Percentiles rank a stretch among this genome's conserved stretches.
Conservation (phyloP, 352 stramenopile species). For the Elongisporangium senticosum region DNA sequence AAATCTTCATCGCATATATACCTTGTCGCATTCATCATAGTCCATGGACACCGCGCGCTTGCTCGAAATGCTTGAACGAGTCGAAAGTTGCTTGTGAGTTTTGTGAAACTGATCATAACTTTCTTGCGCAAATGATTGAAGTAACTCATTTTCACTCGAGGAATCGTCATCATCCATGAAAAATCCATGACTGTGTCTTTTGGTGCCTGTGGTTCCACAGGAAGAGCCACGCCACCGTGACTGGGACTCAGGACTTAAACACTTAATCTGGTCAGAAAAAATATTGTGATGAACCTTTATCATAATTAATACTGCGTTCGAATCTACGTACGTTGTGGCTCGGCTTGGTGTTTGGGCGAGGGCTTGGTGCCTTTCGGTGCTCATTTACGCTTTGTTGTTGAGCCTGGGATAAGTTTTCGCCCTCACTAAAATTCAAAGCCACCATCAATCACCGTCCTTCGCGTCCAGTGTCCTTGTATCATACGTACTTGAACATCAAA, state of each 20-base stretch:
- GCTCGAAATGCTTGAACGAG: not conserved
- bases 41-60: not conserved
- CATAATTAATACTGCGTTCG: constrained; percentile 1
- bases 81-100: not conserved
- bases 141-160: not conserved
- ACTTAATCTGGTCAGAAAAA: constrained; percentile 8
- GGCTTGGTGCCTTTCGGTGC: not conserved
- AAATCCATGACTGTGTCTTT: not conserved
- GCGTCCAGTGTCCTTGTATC: not conserved
- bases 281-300: constrained; percentile 1
- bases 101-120: not conserved
- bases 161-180: not conserved
- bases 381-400: constrained; percentile 2
- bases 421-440: constrained; percentile 13
- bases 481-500: constrained; percentile 40
- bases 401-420: constrained; percentile 21
- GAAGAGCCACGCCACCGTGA: not conserved
- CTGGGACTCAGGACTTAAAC: not conserved
- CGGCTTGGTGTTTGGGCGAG: not conserved
- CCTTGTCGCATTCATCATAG: not conserved
- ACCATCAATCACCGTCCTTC: not conserved
- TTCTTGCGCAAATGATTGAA: not conserved
- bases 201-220: not conserved
- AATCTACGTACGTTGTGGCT: constrained; percentile 1
- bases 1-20: not conserved